These are phyloP conservation scores for Juncus effusus DNA, from an alignment of 176 grass and related monocot species.

Conservation along the genomic window DNA sequence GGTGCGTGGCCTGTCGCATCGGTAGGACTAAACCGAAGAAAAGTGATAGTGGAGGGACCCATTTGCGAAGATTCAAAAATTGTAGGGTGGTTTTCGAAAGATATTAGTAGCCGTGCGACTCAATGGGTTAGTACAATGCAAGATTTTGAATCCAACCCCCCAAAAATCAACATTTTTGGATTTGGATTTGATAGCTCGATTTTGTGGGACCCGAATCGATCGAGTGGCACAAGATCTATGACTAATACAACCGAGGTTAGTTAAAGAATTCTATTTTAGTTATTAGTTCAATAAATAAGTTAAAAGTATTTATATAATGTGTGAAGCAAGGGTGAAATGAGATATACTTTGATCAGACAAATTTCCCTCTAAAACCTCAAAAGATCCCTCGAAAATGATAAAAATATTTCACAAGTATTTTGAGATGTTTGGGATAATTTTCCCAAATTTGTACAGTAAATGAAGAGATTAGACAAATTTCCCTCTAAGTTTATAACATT, in stretches of 20 bases:
- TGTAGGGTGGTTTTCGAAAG: conserved; percentile 39
- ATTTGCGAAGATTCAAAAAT: conserved; percentile 46
- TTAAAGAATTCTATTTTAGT: neutral
- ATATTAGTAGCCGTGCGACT: conserved; percentile 19
- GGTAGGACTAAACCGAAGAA: conserved; percentile 27
- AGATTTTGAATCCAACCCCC: conserved; percentile 22
- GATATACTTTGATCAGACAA: neutral
- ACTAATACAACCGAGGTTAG: conserved; percentile 38
- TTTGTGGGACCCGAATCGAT: conserved; percentile 53
- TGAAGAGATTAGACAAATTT: neutral
- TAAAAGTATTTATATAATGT: too few species aligned
- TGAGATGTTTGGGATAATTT: too few species aligned
- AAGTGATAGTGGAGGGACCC: conserved; percentile 38
- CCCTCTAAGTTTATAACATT: neutral
- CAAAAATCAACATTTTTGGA: conserved; percentile 34
- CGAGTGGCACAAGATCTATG: conserved; percentile 30
- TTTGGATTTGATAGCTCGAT: conserved; percentile 63
- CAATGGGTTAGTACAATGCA: neutral
- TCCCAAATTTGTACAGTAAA: neutral
- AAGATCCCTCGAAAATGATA: too few species aligned
- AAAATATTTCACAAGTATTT: too few species aligned
- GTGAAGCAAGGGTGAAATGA: neutral
- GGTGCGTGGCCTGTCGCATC: conserved; percentile 53
- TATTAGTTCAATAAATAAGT: too few species aligned
- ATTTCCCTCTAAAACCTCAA: too few species aligned